These are phyloP conservation scores for Globisporangium camurandrum DNA, from an alignment of 352 stramenopile species.

Conservation along the genomic window DNA sequence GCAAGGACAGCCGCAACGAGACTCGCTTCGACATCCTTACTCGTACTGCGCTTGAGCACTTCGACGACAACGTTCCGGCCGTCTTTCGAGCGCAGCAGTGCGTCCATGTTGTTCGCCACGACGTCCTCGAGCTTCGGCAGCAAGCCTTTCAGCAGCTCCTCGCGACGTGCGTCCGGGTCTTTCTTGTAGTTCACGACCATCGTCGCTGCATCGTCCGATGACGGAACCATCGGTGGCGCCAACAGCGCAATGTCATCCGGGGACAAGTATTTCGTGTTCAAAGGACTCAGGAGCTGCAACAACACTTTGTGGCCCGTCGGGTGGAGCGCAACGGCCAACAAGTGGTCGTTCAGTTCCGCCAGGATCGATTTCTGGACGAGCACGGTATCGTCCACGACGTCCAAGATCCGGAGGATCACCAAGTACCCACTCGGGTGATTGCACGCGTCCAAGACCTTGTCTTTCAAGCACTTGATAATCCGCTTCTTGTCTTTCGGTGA, in stretches of 20 bases:
- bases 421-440: slow-evolving; percentile 89
- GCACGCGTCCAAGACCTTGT: slow-evolving; percentile 83
- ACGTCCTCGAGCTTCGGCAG: slow-evolving; percentile 79
- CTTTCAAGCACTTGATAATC: slow-evolving; percentile 88
- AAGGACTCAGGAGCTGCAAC: slow-evolving; percentile 66
- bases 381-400: slow-evolving; percentile 88
- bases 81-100: slow-evolving; percentile 73
- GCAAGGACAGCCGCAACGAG: slow-evolving; percentile 39
- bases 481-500: slow-evolving; percentile 87
- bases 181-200: slow-evolving; percentile 87
- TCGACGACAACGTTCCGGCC: slow-evolving; percentile 76
- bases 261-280: slow-evolving; percentile 82
- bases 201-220: slow-evolving; percentile 43
- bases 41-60: slow-evolving; percentile 59
- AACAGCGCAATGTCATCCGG: slow-evolving; percentile 69
- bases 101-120: slow-evolving; percentile 46
- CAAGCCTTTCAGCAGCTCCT: slow-evolving; percentile 71
- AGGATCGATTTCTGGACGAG: slow-evolving; percentile 88
- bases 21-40: slow-evolving; percentile 34
- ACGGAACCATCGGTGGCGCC: slow-evolving; percentile 65
- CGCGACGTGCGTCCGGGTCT: slow-evolving; percentile 60
- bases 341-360: slow-evolving; percentile 67
- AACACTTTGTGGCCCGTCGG: slow-evolving; percentile 70
- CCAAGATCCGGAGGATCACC: slow-evolving; percentile 83
- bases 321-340: slow-evolving; percentile 66